These are phyloP conservation scores for Alloteropsis angusta DNA, from an alignment of 202 grass and related monocot genomes.

Conservation along the genomic window DNA sequence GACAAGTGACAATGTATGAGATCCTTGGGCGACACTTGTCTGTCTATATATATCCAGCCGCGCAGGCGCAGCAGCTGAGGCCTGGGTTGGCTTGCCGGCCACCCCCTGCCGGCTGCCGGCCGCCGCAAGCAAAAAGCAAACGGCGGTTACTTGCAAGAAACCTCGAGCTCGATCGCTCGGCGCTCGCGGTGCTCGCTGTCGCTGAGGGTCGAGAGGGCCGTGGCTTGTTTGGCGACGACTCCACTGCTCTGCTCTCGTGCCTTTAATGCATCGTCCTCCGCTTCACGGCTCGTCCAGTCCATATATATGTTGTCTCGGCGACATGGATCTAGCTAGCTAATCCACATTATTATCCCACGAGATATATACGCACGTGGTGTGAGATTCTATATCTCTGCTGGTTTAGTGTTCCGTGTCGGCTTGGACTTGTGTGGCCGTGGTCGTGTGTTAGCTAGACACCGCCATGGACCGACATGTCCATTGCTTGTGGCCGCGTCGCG, in stretches of 20 bases:
- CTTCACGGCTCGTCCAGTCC: slow-evolving; percentile 29
- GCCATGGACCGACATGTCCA: not conserved
- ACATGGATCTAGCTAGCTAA: not conserved
- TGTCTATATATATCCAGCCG: not conserved
- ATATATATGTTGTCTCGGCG: not conserved
- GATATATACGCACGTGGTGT: not conserved
- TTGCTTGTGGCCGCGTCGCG: not conserved
- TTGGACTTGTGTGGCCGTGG: not conserved
- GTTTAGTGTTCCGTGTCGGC: slow-evolving; percentile 1
- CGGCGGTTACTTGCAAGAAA: slow-evolving; percentile 39
- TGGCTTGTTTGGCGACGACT: slow-evolving; percentile 27
- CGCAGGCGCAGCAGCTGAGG: not conserved
- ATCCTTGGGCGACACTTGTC: slow-evolving; percentile 17
- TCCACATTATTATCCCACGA: not conserved
- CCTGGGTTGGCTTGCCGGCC: slow-evolving; percentile 18
- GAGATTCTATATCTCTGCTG: not conserved
- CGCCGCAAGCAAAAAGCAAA: slow-evolving; percentile 5
- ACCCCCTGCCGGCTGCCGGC: not conserved
- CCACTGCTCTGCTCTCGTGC: not conserved
- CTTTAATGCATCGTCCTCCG: not conserved
- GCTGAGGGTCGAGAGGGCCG: too few species aligned
- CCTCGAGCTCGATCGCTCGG: not conserved
- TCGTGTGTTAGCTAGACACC: not conserved
- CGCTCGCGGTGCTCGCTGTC: not conserved
- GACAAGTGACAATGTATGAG: not conserved